A percentile compares a stretch with the other conserved stretches of the same genome.
Evolutionary conservation across 805 yeast species (phyloP).

Genomic region (Metschnikowia noctiluminum): DNA sequence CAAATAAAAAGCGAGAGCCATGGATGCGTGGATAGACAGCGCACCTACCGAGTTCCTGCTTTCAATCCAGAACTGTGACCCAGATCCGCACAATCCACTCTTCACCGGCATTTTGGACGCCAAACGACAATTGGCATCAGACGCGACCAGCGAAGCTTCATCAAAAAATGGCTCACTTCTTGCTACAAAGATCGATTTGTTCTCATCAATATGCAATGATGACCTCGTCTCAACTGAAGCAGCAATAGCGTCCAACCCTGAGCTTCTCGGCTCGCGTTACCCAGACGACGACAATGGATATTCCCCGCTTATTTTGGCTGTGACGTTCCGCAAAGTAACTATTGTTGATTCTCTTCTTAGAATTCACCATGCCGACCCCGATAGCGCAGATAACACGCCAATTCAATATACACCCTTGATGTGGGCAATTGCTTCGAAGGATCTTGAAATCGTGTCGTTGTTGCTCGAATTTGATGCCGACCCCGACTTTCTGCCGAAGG

Average conservation of each 20-base stretch:
- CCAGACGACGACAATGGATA: constrained; percentile 30
- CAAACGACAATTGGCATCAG: constrained; percentile 5
- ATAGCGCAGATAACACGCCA: constrained; percentile 46
- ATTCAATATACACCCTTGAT: constrained; percentile 64
- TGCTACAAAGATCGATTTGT: constrained; percentile 11
- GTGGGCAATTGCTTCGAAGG: constrained; percentile 79
- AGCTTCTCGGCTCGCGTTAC: constrained; percentile 19
- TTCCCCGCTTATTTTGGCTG: constrained; percentile 45
- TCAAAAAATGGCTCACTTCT: neutral
- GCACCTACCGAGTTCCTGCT: constrained; percentile 4
- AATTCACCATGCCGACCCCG: constrained; percentile 45
- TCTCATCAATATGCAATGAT: constrained; percentile 35
- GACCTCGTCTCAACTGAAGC: constrained; percentile 35
- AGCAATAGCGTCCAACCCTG: constrained; percentile 21
- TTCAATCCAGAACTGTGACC: constrained; percentile 2
- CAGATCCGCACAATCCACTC: constrained; percentile 9
- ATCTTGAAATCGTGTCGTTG: constrained; percentile 50
- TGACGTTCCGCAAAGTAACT: constrained; percentile 49
- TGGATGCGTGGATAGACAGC: constrained; percentile 8
- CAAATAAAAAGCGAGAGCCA: neutral
- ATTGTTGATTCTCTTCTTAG: constrained; percentile 47
- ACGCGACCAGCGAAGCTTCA: neutral
- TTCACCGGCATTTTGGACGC: constrained; percentile 8
- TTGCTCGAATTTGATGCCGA: constrained; percentile 66
- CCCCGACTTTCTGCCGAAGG: constrained; percentile 38